phyloP scores from a whole-genome alignment of 1,284 basidiomycete species.

The Gymnopus androsaceus region DNA sequence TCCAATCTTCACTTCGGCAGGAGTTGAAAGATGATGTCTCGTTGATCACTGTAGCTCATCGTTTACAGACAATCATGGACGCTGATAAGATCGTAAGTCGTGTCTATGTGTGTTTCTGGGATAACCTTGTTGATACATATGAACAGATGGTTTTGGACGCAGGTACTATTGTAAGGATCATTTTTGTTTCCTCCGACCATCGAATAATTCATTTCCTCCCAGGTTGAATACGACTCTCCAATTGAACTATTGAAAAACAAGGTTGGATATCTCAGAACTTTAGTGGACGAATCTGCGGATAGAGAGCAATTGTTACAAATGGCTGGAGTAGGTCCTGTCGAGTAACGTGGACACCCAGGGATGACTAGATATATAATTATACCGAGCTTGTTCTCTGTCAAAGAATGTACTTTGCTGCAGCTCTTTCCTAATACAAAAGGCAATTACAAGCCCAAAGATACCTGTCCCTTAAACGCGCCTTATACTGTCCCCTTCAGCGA shows the following conservation, averaged over 20 bases:
- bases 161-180: slow-evolving; percentile 13
- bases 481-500: too few relatives aligned
- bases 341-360: too few relatives aligned
- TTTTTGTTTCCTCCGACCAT: background rate
- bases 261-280: slow-evolving; percentile 44
- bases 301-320: slow-evolving; percentile 33
- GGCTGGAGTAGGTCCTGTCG: slow-evolving; percentile 13
- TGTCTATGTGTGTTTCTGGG: background rate
- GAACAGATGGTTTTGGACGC: slow-evolving; percentile 18
- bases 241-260: slow-evolving; percentile 47
- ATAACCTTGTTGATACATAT: too few relatives aligned
- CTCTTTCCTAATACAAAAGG: too few relatives aligned
- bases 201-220: background rate
- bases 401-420: too few relatives aligned
- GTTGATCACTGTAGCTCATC: slow-evolving; percentile 15
- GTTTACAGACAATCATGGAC: slow-evolving; percentile 17
- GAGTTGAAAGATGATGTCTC: slow-evolving; percentile 12
- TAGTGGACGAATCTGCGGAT: slow-evolving; percentile 48
- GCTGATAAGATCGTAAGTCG: slow-evolving; percentile 15
- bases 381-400: too few relatives aligned
- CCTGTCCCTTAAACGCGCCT: too few relatives aligned
- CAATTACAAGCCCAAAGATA: too few relatives aligned
- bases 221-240: slow-evolving; percentile 51
- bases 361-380: too few relatives aligned
- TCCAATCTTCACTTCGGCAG: slow-evolving; percentile 14